Base-by-base conservation (phyloP, 805 yeast genomes). In the Candida coleopterorum region DNA sequence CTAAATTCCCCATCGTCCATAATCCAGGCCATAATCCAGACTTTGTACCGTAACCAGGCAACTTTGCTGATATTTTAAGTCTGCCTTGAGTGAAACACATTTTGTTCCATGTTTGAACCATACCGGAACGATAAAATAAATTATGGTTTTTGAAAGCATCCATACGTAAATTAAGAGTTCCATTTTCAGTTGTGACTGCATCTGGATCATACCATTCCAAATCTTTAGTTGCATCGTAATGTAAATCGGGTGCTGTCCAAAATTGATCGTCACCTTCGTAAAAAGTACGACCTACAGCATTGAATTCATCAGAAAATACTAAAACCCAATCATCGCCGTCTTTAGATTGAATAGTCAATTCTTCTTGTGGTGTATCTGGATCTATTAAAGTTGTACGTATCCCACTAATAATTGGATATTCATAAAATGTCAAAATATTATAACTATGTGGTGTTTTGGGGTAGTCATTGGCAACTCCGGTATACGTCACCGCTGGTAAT, bases 401-500 rank as follows among this genome's bases (percentile, higher is more conserved):
- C 14, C 68, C 66, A 9, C 60, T 49, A 12, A 64, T 40, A 15
- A 60, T 32, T 8, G 70, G 70, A 44, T 64, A 65, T 26, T 49
- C 35, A 48, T 64, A 65, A 7, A 65, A 61, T 2, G 85, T 62
- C 44, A 82, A 62, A 8, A 66, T 44, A 37, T 69, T 75, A 49
- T 68, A 70, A 6, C 62, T 17, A 34, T 56, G 46, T 4, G 67
- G 62, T 6, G 24, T 25, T 9, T 18, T 4, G 2, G 11, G 6
- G 31, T 46, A 53, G 14, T 47, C 40, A n/a, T n/a, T n/a, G 8
- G 76, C 60, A 16, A 74, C 79, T 40, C 94, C 95, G 2, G 96
- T 68, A 58, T 71, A 93, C 0, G 96, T 88, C 35, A 93, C 58
- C 2, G 81, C 90, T 1, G 98, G 97, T 43, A 85, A 63, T 4